Evolutionary conservation across 2,329 filamentous ascomycete genomes (phyloP), one percentile per base, ranked within the genome.

Genomic region (Colletotrichum eleusines): DNA sequence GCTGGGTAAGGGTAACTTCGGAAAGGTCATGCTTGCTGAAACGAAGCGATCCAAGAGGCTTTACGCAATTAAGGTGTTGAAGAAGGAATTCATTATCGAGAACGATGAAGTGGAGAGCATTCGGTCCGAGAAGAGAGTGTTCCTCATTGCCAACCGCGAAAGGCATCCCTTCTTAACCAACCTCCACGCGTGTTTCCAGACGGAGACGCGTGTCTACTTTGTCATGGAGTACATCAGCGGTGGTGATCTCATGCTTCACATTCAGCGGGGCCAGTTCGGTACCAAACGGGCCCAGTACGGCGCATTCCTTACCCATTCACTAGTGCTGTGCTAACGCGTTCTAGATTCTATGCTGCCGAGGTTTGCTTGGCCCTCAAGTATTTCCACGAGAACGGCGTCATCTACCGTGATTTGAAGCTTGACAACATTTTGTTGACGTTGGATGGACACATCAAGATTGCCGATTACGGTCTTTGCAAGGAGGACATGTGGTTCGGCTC

Each of bases 71-170:
- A 99, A 99, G 83, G 96, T 99, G 46, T 85, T 99, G 76, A 99
- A 99, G 88, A 99, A 99, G 84, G 96, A 99, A 81, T 99, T 99
- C 81, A 99, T 99, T 79, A 99, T 99, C 73, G 97, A 99, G 80
- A 97, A 99, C 74, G 96, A 99, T 78, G 96, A 99, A 84, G 96
- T 99, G 9, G 96, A 99, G 82, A 98, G 95, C 81, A 98, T 94
- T 51, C 90, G 95, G 74, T 99, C 96, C 0, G 96, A 99, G 83
- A 99, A 99, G 88, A 89, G 96, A 74, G 97, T 99, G 20, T 97
- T 98, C 84, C 81, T 99, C 80, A 92, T 99, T 79, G 96, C 96
- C 42, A 99, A 99, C 84, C 94, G 97, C 80, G 96, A 98, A 80
- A 91, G 94, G 18, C 96, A 99, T 79, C 96, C 97, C 0, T 99